phyloP scores from a whole-genome alignment of 2,329 filamentous ascomycete genomes.

The Thielaviopsis cerberus region DNA sequence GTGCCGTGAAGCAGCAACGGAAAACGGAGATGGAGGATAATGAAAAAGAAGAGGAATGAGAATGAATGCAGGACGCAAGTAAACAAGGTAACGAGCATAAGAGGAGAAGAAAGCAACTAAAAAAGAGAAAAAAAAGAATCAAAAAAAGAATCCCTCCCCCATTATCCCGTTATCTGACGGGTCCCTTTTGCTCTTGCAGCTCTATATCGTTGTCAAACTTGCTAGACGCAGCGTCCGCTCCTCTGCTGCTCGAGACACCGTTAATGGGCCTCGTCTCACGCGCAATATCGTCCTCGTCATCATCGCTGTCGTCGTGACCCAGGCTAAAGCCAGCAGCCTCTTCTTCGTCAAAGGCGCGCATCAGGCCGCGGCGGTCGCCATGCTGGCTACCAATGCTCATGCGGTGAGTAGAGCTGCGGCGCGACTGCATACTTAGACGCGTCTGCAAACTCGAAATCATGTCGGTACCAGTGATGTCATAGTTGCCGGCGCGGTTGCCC shows the following conservation, averaged over 20 bases:
- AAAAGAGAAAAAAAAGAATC: slow-evolving; percentile 5
- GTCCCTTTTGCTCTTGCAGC: slow-evolving; percentile 27
- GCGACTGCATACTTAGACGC: slow-evolving; percentile 77
- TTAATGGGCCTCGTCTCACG: slow-evolving; percentile 13
- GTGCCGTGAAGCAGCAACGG: background rate
- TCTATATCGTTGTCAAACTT: slow-evolving; percentile 30
- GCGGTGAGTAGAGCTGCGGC: slow-evolving; percentile 50
- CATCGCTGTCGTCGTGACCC: slow-evolving; percentile 61
- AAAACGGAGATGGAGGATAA: background rate
- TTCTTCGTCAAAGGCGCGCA: slow-evolving; percentile 79
- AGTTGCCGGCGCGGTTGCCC: slow-evolving; percentile 41
- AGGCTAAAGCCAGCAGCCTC: slow-evolving; percentile 55
- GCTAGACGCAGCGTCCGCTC: slow-evolving; percentile 21
- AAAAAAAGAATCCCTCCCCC: background rate
- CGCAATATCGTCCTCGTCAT: slow-evolving; percentile 24
- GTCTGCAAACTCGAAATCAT: slow-evolving; percentile 79
- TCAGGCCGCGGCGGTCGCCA: slow-evolving; percentile 62
- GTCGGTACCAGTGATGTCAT: slow-evolving; percentile 76
- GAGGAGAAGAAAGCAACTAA: slow-evolving; percentile 2
- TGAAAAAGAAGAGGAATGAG: background rate
- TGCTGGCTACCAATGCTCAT: slow-evolving; percentile 46
- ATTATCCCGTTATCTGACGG: slow-evolving; percentile 13
- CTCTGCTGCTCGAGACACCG: slow-evolving; percentile 18
- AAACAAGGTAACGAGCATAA: background rate
- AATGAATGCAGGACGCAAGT: background rate